Base-by-base conservation (phyloP, 805 yeast species). In the Vanderwaltozyma verrucispora region DNA sequence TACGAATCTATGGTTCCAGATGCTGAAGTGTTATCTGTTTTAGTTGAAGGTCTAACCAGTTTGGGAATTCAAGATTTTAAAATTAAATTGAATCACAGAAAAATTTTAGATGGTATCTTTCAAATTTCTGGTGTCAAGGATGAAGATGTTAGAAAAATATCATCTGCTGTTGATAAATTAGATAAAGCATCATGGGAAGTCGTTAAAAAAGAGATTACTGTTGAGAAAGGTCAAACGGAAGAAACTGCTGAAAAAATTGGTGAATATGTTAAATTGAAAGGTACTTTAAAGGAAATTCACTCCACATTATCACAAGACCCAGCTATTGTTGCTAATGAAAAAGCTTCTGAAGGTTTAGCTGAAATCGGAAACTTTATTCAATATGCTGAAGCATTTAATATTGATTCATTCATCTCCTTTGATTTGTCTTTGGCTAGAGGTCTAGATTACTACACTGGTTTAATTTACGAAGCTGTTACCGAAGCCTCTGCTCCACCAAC, bases 361-460 rank as follows among this genome's bases (percentile, higher is more conserved):
- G 98, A 92, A 46, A 83, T 92, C 79, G 65, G 67, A 33, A 68
- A 72, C 15, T 72, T 85, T 57, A 78, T 83, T 42, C 80, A 76
- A 29, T 92, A 84, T 51, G 71, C 81, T 12, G 84, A 84, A 46
- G 94, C 96, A 5, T 86, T 86, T 52, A 82, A 71, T n/a, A 77
- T 86, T 45, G 71, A 71, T 37, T 45, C 68, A 12, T 74, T 62
- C 61, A 69, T 86, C 43, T 80, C 89, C 11, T 89, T 92, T 50
- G 98, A 92, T 63, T 71, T 92, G 62, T 88, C 97, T 3, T 69
- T 92, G 47, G 98, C 98, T 30, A 79, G 98, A 70, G 98, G 98
- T 35, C 74, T 92, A 53, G 98, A 92, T 64, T 92, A 92, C 64
- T 92, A 92, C 67, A 92, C 98, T 12, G 98, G 98, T 28, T 72